phyloP scores from a whole-genome alignment of 2,329 filamentous ascomycete species.

The Bimuria novae-zelandiae region DNA sequence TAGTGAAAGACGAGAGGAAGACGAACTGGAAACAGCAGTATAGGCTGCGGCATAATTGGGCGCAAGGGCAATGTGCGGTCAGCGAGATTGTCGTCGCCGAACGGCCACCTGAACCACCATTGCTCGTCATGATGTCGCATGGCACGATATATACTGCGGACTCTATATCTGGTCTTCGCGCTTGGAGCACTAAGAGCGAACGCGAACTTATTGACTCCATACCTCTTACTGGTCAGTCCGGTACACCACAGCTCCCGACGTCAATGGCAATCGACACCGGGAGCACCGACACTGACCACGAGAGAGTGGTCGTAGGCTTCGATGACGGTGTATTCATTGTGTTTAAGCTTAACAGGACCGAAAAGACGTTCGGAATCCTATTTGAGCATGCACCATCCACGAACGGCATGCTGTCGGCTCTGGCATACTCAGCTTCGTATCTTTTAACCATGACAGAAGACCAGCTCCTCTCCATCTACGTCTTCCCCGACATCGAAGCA shows the following conservation, averaged over 20 bases:
- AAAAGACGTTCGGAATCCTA: conserved; percentile 51
- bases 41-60: conserved; percentile 89
- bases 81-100: conserved; percentile 72
- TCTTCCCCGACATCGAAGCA: conserved; percentile 51
- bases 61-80: conserved; percentile 77
- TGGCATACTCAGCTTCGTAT: conserved; percentile 76
- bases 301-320: conserved; percentile 41
- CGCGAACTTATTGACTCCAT: conserved; percentile 63
- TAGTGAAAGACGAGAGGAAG: conserved; percentile 55
- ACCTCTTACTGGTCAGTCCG: conserved; percentile 24
- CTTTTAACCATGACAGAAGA: conserved; percentile 76
- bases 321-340: conserved; percentile 61
- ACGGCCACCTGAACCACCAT: conserved; percentile 57
- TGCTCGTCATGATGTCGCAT: conserved; percentile 77
- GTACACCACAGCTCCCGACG: conserved; percentile 53
- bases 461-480: conserved; percentile 77
- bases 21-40: conserved; percentile 90
- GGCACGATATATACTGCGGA: conserved; percentile 81
- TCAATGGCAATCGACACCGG: conserved; percentile 66
- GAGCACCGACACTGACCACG: conserved; percentile 30
- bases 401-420: conserved; percentile 68
- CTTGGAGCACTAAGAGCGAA: conserved; percentile 70
- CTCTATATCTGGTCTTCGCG: conserved; percentile 69
- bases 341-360: conserved; percentile 62
- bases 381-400: conserved; percentile 67